These are phyloP conservation scores for Rhizomucor miehei DNA, from an alignment of 371 early-diverging fungal genomes.

Conservation along the genomic window DNA sequence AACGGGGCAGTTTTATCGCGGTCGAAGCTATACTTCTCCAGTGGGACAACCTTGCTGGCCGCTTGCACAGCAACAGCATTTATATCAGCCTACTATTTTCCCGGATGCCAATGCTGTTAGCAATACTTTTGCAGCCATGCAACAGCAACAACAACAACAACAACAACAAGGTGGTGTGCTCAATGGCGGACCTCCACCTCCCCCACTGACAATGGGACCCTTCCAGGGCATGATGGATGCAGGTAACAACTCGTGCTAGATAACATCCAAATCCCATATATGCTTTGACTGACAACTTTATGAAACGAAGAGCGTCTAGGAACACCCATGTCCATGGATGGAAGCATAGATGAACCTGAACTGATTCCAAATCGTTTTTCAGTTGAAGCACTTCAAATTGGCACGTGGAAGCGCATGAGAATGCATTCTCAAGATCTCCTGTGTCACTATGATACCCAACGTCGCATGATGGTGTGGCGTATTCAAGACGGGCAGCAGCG, in stretches of 20 bases:
- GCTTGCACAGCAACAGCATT: background rate
- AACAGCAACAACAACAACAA: conserved; percentile 6
- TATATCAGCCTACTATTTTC: background rate
- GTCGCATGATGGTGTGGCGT: conserved; percentile 61
- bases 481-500: conserved; percentile 62
- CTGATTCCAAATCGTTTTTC: conserved; percentile 20
- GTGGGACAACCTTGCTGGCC: conserved; percentile 13
- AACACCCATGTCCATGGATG: conserved; percentile 26
- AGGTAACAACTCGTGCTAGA: background rate
- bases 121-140: conserved; percentile 4
- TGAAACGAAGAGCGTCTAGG: conserved; percentile 14
- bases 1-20: conserved; percentile 10
- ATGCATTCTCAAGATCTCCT: conserved; percentile 53
- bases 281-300: background rate
- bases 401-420: conserved; percentile 75
- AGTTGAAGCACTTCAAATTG: conserved; percentile 67
- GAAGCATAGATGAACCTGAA: conserved; percentile 3
- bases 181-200: no score
- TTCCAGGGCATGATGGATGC: background rate
- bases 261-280: background rate
- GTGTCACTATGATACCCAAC: conserved; percentile 54
- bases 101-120: background rate
- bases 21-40: conserved; percentile 18
- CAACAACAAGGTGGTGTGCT: no score
- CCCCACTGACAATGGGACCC: no score